Evolutionary conservation across 2,329 filamentous ascomycete genomes (phyloP).

Genomic region (Calonectria pseudoreteaudii): DNA sequence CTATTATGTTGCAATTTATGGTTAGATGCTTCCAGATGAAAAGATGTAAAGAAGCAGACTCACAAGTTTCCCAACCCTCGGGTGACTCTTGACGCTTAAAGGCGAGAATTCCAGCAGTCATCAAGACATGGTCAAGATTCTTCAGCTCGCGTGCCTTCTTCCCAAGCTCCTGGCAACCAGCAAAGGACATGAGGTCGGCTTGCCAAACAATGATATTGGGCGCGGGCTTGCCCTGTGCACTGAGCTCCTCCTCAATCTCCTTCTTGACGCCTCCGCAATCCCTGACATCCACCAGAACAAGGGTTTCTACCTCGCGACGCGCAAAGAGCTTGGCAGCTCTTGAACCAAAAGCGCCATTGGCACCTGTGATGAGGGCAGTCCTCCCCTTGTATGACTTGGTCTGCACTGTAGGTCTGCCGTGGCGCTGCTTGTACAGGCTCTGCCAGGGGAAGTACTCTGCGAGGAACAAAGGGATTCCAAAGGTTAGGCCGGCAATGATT

Average conservation of each 20-base stretch:
- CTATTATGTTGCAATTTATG: conserved; percentile 27
- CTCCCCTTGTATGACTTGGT: conserved; percentile 51
- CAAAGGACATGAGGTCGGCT: conserved; percentile 51
- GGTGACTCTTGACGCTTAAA: conserved; percentile 51
- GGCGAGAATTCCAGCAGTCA: conserved; percentile 52
- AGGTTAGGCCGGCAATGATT: conserved; percentile 38
- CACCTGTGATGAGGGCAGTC: conserved; percentile 51
- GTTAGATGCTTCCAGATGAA: conserved; percentile 6
- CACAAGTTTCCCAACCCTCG: conserved; percentile 53
- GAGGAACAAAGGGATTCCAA: conserved; percentile 46
- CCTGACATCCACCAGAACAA: conserved; percentile 51
- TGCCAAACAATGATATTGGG: conserved; percentile 52
- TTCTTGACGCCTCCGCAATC: conserved; percentile 47
- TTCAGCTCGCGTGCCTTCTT: conserved; percentile 42
- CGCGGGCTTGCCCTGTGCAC: conserved; percentile 34
- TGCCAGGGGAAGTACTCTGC: conserved; percentile 51
- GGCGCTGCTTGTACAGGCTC: conserved; percentile 47
- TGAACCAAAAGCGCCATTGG: conserved; percentile 51
- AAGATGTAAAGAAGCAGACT: conserved; percentile 19
- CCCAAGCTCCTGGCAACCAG: conserved; percentile 47
- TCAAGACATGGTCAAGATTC: conserved; percentile 50
- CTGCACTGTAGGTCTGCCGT: conserved; percentile 46
- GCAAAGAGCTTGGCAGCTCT: conserved; percentile 52
- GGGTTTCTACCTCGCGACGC: conserved; percentile 46
- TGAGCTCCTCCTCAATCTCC: conserved; percentile 48